These are phyloP conservation scores for Postia placenta DNA, from an alignment of 768 basidiomycete species.

Conservation along the genomic window DNA sequence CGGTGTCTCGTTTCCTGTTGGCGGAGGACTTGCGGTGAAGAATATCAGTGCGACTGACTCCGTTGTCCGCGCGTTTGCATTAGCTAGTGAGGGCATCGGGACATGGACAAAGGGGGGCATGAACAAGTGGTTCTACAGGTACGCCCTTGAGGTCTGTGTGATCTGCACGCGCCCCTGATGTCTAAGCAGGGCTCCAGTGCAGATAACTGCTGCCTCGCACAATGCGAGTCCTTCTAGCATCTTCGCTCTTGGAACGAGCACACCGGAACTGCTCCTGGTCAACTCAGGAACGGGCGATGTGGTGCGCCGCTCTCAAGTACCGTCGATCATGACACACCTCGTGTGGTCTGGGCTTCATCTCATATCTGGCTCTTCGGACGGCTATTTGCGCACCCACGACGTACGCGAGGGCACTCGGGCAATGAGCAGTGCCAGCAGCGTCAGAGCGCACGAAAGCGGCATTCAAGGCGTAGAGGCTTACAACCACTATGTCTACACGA, in stretches of 20 bases:
- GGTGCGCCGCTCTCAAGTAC: slow-evolving; percentile 47
- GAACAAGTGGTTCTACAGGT: slow-evolving; percentile 81
- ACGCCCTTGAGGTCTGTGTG: slow-evolving; percentile 28
- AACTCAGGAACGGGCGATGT: slow-evolving; percentile 69
- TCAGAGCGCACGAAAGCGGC: slow-evolving; percentile 78
- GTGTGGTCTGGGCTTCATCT: slow-evolving; percentile 50
- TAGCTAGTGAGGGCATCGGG: slow-evolving; percentile 60
- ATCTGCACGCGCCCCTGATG: no score
- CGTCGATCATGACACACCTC: slow-evolving; percentile 60
- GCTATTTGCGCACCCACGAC: slow-evolving; percentile 66
- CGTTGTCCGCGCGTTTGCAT: slow-evolving; percentile 61
- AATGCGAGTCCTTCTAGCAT: slow-evolving; percentile 41
- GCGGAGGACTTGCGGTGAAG: slow-evolving; percentile 61
- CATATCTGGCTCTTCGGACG: slow-evolving; percentile 68
- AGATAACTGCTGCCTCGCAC: slow-evolving; percentile 35
- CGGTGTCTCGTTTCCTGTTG: slow-evolving; percentile 71
- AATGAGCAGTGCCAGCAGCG: slow-evolving; percentile 34
- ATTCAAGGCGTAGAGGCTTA: slow-evolving; percentile 75
- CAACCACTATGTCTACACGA: slow-evolving; percentile 79
- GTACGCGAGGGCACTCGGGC: slow-evolving; percentile 66
- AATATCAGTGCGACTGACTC: slow-evolving; percentile 76
- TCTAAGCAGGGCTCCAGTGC: background rate
- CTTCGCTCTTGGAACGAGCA: slow-evolving; percentile 53
- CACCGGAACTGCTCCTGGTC: slow-evolving; percentile 60
- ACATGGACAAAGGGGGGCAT: slow-evolving; percentile 81